phyloP scores from a whole-genome alignment of 1,284 basidiomycete species.

The Fomitopsis palustris region DNA sequence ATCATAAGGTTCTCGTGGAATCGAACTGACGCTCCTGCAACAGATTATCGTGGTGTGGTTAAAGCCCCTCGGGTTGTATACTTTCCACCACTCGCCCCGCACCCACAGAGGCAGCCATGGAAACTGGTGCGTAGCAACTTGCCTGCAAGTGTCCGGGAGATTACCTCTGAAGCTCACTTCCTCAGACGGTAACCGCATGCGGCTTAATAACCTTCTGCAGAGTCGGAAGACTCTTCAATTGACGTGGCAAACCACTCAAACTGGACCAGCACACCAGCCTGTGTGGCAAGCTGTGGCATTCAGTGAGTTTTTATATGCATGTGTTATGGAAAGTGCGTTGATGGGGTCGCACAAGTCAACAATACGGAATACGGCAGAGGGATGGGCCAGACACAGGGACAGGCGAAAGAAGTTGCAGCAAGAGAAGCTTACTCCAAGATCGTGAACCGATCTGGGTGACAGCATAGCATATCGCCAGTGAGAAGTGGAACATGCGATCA shows the following conservation, averaged over 20 bases:
- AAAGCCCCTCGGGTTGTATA: not conserved
- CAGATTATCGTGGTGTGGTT: constrained; percentile 1
- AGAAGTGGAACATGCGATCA: not conserved
- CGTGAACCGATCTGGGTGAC: not conserved
- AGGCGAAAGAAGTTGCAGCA: constrained; percentile 7
- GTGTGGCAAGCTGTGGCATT: constrained; percentile 2
- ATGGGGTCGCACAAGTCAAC: not conserved
- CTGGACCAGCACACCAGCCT: constrained; percentile 4
- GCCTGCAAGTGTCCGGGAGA: not conserved
- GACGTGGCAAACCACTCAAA: not conserved
- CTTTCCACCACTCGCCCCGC: not conserved
- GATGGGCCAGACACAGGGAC: constrained; percentile 3
- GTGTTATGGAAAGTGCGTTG: not conserved
- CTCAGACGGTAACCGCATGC: constrained; percentile 5
- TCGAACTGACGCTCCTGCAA: not conserved
- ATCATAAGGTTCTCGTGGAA: not conserved
- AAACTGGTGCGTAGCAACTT: not conserved
- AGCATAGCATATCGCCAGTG: not conserved
- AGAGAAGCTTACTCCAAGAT: not conserved
- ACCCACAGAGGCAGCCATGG: not conserved
- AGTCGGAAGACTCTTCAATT: constrained; percentile 2
- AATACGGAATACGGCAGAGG: constrained; percentile 1
- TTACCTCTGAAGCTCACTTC: not conserved
- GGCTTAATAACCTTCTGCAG: constrained; percentile 7
- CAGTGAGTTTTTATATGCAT: not conserved